Percentiles rank a stretch among this genome's conserved stretches.
Evolutionary conservation across 139 green algal genomes (phyloP).

Genomic region (Chlamydomonas applanata): DNA sequence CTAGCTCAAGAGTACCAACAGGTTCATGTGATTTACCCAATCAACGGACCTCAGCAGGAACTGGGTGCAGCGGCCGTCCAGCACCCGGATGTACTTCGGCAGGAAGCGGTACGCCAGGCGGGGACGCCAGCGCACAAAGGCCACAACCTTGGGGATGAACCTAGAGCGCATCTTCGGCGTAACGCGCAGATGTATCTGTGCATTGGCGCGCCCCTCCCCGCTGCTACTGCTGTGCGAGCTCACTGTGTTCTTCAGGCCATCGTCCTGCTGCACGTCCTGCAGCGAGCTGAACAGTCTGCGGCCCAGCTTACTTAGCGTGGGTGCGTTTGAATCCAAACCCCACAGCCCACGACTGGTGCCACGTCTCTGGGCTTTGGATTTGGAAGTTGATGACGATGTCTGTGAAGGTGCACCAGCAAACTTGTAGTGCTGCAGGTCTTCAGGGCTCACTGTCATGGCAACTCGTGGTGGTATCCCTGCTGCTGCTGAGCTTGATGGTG

Average conservation of each 20-base stretch:
- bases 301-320: no score
- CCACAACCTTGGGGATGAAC: constrained; percentile 11
- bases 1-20: no score
- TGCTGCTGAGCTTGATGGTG: background rate
- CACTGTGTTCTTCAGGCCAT: no score
- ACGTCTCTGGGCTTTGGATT: background rate
- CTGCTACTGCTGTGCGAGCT: no score
- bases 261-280: background rate
- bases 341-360: no score
- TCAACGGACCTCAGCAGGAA: constrained; percentile 22
- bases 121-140: constrained; percentile 3
- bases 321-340: no score
- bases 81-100: constrained; percentile 19
- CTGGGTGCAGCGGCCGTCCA: constrained; percentile 10
- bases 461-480: background rate
- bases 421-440: background rate
- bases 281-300: no score
- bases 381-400: background rate
- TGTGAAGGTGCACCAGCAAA: background rate
- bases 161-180: background rate
- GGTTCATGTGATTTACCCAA: no score
- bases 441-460: background rate
- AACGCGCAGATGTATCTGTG: background rate
- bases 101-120: constrained; percentile 10
- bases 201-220: background rate